Conservation (phyloP, 768 basidiomycete genomes). For the Serendipita sp. region DNA sequence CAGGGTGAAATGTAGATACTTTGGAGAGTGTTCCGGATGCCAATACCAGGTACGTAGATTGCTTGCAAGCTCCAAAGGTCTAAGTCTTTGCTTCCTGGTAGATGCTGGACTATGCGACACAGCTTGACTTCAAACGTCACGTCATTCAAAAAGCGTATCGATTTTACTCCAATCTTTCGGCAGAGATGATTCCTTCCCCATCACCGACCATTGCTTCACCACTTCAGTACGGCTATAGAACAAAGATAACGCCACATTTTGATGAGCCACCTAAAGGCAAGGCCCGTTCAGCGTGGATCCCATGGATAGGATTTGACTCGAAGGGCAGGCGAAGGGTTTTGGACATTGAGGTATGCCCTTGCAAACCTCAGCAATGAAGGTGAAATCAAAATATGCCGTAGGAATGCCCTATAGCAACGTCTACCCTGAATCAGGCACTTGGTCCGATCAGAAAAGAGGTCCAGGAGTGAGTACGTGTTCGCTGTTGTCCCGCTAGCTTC, state of each 20-base stretch:
- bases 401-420: constrained; percentile 87
- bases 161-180: constrained; percentile 51
- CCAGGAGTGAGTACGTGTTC: constrained; percentile 33
- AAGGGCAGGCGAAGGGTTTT: constrained; percentile 56
- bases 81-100: constrained; percentile 18
- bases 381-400: constrained; percentile 17
- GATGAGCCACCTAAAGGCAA: constrained; percentile 46
- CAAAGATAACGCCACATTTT: constrained; percentile 96
- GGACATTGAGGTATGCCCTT: constrained; percentile 66
- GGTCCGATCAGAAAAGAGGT: constrained; percentile 46
- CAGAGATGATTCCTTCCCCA: constrained; percentile 43
- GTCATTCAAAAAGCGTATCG: constrained; percentile 73
- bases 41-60: constrained; percentile 61
- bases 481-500: background rate
- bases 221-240: constrained; percentile 79
- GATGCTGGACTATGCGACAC: constrained; percentile 78
- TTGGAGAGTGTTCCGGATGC: constrained; percentile 79
- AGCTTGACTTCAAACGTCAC: constrained; percentile 72
- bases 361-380: background rate
- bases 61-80: background rate
- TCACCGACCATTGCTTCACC: constrained; percentile 73
- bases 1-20: constrained; percentile 66
- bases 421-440: constrained; percentile 56
- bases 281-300: constrained; percentile 31
- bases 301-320: constrained; percentile 80